Evolutionary conservation across 495 filamentous ascomycete genomes (phyloP).

Genomic region (Xylaria venustula): DNA sequence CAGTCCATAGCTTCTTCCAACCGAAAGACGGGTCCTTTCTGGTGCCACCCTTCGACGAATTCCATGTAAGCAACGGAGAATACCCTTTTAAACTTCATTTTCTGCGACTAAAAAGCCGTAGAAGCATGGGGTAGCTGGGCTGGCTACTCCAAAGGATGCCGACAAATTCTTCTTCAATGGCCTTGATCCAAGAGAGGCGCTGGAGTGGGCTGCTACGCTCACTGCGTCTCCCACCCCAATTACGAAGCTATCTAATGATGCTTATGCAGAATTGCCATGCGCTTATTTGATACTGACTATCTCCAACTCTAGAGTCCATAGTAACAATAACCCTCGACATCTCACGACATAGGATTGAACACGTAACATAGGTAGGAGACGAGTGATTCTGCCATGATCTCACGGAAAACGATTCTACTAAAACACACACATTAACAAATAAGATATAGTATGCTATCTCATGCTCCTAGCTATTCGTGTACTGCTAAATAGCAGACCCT

Average conservation of each 20-base stretch:
- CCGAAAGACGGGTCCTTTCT: constrained; percentile 26
- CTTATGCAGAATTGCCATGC: constrained; percentile 33
- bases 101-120: constrained; percentile 3
- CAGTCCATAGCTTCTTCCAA: constrained; percentile 26
- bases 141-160: constrained; percentile 20
- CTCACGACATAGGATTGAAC: too few species aligned
- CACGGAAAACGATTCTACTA: too few species aligned
- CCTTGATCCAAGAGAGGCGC: constrained; percentile 17
- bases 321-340: too few species aligned
- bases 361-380: too few species aligned
- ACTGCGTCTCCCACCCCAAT: constrained; percentile 24
- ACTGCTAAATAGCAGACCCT: too few species aligned
- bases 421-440: too few species aligned
- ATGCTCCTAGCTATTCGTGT: too few species aligned
- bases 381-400: too few species aligned
- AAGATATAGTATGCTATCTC: too few species aligned
- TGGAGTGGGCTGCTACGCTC: constrained; percentile 18
- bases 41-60: constrained; percentile 20
- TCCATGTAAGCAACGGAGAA: constrained; percentile 22
- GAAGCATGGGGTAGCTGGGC: constrained; percentile 24
- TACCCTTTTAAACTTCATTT: not conserved
- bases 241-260: constrained; percentile 30
- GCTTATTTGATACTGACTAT: constrained; percentile 36
- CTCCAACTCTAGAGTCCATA: too few species aligned
- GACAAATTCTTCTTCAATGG: constrained; percentile 28